Conservation (phyloP, 352 stramenopile species). For the Aphanomyces invadans region DNA sequence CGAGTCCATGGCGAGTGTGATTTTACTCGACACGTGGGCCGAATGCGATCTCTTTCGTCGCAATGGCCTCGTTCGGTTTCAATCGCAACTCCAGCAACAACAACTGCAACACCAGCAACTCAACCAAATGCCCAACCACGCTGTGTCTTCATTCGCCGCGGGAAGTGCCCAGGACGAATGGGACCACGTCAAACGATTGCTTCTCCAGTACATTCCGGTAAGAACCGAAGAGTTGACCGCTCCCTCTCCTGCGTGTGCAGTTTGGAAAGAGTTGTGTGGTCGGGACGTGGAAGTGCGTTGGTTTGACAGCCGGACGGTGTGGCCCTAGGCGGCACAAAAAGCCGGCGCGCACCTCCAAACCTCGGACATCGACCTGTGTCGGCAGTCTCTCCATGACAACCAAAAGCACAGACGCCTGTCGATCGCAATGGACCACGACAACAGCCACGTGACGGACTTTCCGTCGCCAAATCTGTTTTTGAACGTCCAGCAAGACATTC, state of each 20-base stretch:
- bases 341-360: slow-evolving; percentile 9
- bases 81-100: slow-evolving; percentile 24
- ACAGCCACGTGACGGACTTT: slow-evolving; percentile 43
- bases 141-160: too few species aligned
- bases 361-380: slow-evolving; percentile 18
- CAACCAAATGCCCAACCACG: too few species aligned
- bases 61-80: slow-evolving; percentile 57
- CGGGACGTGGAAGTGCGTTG: slow-evolving; percentile 27
- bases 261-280: slow-evolving; percentile 41
- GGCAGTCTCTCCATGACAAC: slow-evolving; percentile 57
- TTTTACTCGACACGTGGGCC: slow-evolving; percentile 74
- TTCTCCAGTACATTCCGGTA: slow-evolving; percentile 28
- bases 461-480: slow-evolving; percentile 64
- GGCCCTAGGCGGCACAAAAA: slow-evolving; percentile 7
- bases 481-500: slow-evolving; percentile 66
- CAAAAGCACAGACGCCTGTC: slow-evolving; percentile 61
- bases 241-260: slow-evolving; percentile 44
- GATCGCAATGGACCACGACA: slow-evolving; percentile 51
- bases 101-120: too few species aligned
- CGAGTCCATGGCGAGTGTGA: slow-evolving; percentile 42
- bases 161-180: slow-evolving; percentile 71
- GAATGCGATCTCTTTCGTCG: slow-evolving; percentile 74
- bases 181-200: slow-evolving; percentile 66
- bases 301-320: neutral
- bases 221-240: slow-evolving; percentile 39